phyloP scores from a whole-genome alignment of 2,329 filamentous ascomycete species.

The Orbilia oligospora region DNA sequence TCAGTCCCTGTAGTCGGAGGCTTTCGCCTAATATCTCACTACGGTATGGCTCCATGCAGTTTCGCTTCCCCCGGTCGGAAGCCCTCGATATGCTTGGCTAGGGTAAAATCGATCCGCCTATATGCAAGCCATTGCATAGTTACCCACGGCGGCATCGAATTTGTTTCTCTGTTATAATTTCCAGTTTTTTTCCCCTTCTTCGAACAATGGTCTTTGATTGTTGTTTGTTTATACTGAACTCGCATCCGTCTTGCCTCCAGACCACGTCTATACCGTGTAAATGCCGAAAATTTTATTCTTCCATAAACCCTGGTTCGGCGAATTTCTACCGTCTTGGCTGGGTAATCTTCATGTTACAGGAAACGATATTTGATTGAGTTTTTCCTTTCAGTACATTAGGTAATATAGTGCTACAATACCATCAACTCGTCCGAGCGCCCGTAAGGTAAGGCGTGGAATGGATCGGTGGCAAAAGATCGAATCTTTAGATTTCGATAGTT shows the following conservation, averaged over 20 bases:
- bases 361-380: background rate
- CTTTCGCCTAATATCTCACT: slow-evolving; percentile 15
- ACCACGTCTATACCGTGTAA: too few species aligned
- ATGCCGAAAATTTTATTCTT: slow-evolving; percentile 7
- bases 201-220: too few species aligned
- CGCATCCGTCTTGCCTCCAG: too few species aligned
- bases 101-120: slow-evolving; percentile 34
- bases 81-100: slow-evolving; percentile 21
- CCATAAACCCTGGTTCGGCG: slow-evolving; percentile 3
- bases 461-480: too few species aligned
- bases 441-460: too few species aligned
- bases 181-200: too few species aligned
- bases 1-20: slow-evolving; percentile 21
- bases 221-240: too few species aligned
- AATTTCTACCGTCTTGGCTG: slow-evolving; percentile 32
- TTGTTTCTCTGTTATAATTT: slow-evolving; percentile 8
- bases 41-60: slow-evolving; percentile 28
- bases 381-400: too few species aligned
- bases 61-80: slow-evolving; percentile 41
- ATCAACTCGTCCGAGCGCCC: too few species aligned
- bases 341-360: background rate
- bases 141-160: background rate
- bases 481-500: too few species aligned
- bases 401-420: too few species aligned
- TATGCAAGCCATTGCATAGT: slow-evolving; percentile 31